phyloP scores from a whole-genome alignment of 352 stramenopile species.

The Phytophthora multivora region DNA sequence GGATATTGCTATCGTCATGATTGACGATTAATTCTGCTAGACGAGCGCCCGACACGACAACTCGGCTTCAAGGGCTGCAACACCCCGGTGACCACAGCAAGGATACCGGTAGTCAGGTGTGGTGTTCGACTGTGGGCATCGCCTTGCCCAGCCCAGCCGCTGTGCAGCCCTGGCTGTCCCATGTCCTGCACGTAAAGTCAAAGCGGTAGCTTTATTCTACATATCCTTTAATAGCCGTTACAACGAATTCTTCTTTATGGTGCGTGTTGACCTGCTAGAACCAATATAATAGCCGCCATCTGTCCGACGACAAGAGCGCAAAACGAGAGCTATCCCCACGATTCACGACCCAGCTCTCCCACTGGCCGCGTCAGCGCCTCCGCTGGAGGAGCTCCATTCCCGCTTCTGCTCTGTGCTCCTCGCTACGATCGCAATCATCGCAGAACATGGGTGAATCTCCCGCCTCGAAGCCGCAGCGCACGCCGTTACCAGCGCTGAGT shows the following conservation, averaged over 20 bases:
- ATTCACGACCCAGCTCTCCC: slow-evolving; percentile 24
- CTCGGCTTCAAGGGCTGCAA: neutral
- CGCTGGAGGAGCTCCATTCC: slow-evolving; percentile 14
- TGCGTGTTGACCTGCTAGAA: neutral
- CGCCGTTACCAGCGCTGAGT: slow-evolving; percentile 31
- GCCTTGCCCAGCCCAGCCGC: slow-evolving; percentile 11
- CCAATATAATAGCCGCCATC: neutral
- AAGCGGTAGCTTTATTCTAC: neutral
- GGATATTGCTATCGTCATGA: neutral
- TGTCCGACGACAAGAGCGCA: slow-evolving; percentile 10
- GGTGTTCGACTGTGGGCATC: neutral
- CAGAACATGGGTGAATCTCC: slow-evolving; percentile 7
- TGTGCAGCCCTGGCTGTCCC: slow-evolving; percentile 15
- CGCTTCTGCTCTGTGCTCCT: slow-evolving; percentile 1
- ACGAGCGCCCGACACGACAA: slow-evolving; percentile 1
- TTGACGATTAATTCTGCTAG: neutral
- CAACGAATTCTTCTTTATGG: no score
- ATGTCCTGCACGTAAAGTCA: neutral
- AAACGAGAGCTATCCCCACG: slow-evolving; percentile 10
- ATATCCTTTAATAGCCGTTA: no score
- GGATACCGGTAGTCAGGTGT: slow-evolving; percentile 3
- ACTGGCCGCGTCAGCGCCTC: slow-evolving; percentile 9
- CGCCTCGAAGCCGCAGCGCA: slow-evolving; percentile 17
- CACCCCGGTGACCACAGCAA: slow-evolving; percentile 2
- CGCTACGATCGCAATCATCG: neutral